These are phyloP conservation scores for Kalmusia sp. DNA, from an alignment of 2,329 filamentous ascomycete species.

Conservation along the genomic window DNA sequence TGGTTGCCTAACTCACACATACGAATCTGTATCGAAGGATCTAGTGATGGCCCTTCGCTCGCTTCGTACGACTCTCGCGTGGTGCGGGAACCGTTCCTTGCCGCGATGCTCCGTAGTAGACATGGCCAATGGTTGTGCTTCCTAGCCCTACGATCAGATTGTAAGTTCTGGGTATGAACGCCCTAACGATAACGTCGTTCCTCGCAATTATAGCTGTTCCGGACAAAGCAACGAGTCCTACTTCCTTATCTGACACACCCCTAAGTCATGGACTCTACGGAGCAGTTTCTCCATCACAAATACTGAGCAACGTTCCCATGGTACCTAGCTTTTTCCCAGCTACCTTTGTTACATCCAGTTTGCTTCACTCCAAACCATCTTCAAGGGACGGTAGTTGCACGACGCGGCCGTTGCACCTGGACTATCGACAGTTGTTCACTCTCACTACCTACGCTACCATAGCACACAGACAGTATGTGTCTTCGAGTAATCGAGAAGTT, in stretches of 20 bases:
- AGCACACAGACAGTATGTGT: conserved; percentile 34
- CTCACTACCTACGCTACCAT: background rate
- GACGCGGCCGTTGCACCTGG: background rate
- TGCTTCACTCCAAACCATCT: background rate
- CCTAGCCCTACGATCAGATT: background rate
- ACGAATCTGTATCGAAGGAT: background rate
- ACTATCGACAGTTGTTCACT: background rate
- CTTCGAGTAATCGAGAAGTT: conserved; percentile 45
- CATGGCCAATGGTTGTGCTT: conserved; percentile 1
- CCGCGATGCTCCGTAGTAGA: background rate
- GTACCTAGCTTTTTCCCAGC: background rate
- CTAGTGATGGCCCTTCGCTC: background rate
- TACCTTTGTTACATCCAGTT: background rate
- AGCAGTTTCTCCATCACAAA: background rate
- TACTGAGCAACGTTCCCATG: background rate
- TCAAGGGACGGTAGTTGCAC: background rate
- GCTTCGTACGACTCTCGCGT: background rate
- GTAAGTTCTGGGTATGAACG: background rate
- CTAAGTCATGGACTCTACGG: background rate
- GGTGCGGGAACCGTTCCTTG: conserved; percentile 1
- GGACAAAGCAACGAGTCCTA: background rate
- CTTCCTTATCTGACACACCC: conserved; percentile 5
- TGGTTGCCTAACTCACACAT: conserved; percentile 7
- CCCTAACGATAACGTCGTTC: background rate
- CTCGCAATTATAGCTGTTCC: background rate